These are phyloP conservation scores for Fusarium kyushuense DNA, from an alignment of 2,329 filamentous ascomycete genomes.

Conservation along the genomic window DNA sequence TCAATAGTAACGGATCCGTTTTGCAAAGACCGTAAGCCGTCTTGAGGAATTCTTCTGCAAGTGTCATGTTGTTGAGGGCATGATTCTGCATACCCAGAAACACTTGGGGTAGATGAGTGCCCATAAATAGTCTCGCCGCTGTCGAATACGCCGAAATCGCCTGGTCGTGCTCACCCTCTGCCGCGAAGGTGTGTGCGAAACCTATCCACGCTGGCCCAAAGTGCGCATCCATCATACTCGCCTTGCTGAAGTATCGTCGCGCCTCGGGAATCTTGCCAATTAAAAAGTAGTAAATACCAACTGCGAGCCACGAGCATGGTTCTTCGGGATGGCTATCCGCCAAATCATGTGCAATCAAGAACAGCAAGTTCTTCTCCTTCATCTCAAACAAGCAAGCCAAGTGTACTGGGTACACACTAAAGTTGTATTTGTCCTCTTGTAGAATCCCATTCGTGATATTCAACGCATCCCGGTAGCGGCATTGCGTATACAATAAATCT, in stretches of 20 bases:
- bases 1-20: constrained; percentile 89
- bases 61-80: constrained; percentile 91
- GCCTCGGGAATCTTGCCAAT: constrained; percentile 93
- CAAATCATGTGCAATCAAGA: constrained; percentile 91
- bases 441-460: constrained; percentile 86
- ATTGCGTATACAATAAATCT: constrained; percentile 93
- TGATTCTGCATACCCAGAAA: constrained; percentile 99
- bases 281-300: constrained; percentile 93
- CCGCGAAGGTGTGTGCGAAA: constrained; percentile 97
- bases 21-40: constrained; percentile 86
- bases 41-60: constrained; percentile 94
- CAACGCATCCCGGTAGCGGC: constrained; percentile 89
- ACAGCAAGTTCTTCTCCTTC: constrained; percentile 85
- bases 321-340: constrained; percentile 93
- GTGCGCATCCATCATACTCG: constrained; percentile 96
- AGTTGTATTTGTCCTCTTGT: constrained; percentile 87
- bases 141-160: constrained; percentile 98
- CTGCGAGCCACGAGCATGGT: constrained; percentile 91
- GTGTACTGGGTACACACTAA: constrained; percentile 88
- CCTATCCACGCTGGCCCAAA: constrained; percentile 99
- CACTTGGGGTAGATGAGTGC: constrained; percentile 93
- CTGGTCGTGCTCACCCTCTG: constrained; percentile 97
- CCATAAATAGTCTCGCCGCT: constrained; percentile 93
- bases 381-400: constrained; percentile 92
- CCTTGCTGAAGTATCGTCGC: constrained; percentile 95